Conservation (phyloP, 208 protist genomes). For the Blechomonas ayalai region DNA sequence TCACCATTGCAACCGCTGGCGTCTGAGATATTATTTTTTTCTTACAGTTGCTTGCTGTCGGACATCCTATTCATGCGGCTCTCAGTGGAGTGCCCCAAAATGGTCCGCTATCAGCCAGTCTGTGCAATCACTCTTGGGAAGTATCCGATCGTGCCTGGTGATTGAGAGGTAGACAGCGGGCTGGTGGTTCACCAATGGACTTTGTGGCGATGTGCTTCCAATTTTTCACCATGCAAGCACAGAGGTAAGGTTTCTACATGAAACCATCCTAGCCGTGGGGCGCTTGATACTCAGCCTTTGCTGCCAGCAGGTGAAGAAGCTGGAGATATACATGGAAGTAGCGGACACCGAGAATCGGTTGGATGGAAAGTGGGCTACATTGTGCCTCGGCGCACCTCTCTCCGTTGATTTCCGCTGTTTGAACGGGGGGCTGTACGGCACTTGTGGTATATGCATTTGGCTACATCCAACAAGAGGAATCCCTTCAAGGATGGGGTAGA, state of each 20-base stretch:
- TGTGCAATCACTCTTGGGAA: constrained; percentile 24
- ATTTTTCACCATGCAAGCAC: constrained; percentile 58
- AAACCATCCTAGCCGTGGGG: no score
- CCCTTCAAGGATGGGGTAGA: no score
- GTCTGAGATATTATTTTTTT: no score
- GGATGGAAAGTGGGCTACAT: constrained; percentile 86
- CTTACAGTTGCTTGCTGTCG: no score
- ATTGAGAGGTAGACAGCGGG: constrained; percentile 74
- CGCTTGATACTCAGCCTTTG: constrained; percentile 60
- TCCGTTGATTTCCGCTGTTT: constrained; percentile 74
- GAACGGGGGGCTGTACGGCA: constrained; percentile 69
- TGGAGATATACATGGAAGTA: constrained; percentile 64
- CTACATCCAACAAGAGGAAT: no score
- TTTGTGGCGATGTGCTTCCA: constrained; percentile 20
- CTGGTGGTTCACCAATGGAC: constrained; percentile 39
- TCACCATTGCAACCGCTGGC: no score
- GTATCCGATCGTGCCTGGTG: constrained; percentile 80
- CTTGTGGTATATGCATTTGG: constrained; percentile 87
- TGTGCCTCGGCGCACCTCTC: constrained; percentile 66
- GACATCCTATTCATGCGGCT: no score
- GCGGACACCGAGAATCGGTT: constrained; percentile 87
- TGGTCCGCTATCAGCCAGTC: no score
- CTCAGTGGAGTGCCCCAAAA: no score
- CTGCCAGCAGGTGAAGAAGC: constrained; percentile 30
- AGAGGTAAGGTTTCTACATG: no score